Evolutionary conservation across 2,329 filamentous ascomycete genomes (phyloP).

Genomic region (Epichloe baconii): DNA sequence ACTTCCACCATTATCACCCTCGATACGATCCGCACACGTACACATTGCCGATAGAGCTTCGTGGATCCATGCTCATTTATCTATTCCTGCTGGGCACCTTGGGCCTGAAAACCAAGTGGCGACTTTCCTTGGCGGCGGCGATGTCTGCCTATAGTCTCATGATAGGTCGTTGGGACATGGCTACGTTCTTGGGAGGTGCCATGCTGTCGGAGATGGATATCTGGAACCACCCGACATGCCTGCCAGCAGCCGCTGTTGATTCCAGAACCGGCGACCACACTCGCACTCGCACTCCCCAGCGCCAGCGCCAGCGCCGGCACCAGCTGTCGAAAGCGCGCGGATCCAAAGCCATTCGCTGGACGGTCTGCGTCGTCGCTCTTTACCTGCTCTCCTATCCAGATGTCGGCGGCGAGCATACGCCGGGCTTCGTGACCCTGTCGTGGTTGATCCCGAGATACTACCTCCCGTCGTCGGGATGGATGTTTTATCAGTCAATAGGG

Average conservation of each 20-base stretch:
- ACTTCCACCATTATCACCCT: slow-evolving; percentile 24
- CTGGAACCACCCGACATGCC: background rate
- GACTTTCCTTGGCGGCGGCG: slow-evolving; percentile 16
- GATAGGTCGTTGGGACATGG: slow-evolving; percentile 27
- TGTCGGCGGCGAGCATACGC: slow-evolving; percentile 24
- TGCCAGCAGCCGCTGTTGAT: background rate
- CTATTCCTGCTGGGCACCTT: slow-evolving; percentile 26
- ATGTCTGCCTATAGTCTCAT: slow-evolving; percentile 21
- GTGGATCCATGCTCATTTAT: slow-evolving; percentile 28
- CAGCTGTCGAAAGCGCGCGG: background rate
- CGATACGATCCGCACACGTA: slow-evolving; percentile 29
- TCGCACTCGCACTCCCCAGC: no score
- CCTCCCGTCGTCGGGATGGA: slow-evolving; percentile 22
- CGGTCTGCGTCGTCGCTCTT: slow-evolving; percentile 18
- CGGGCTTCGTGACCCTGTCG: slow-evolving; percentile 22
- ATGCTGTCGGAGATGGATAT: slow-evolving; percentile 25
- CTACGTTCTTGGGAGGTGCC: slow-evolving; percentile 24
- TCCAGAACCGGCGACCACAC: background rate
- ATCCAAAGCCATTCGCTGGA: slow-evolving; percentile 13
- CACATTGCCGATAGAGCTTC: slow-evolving; percentile 29
- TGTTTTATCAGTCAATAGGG: slow-evolving; percentile 26
- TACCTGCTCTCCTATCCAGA: slow-evolving; percentile 28
- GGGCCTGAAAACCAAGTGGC: slow-evolving; percentile 21
- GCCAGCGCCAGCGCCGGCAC: background rate
- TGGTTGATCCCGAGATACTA: slow-evolving; percentile 24